Evolutionary conservation across 768 basidiomycete genomes (phyloP), one percentile per base, ranked within the genome.

Genomic region (Lentinula raphanica): DNA sequence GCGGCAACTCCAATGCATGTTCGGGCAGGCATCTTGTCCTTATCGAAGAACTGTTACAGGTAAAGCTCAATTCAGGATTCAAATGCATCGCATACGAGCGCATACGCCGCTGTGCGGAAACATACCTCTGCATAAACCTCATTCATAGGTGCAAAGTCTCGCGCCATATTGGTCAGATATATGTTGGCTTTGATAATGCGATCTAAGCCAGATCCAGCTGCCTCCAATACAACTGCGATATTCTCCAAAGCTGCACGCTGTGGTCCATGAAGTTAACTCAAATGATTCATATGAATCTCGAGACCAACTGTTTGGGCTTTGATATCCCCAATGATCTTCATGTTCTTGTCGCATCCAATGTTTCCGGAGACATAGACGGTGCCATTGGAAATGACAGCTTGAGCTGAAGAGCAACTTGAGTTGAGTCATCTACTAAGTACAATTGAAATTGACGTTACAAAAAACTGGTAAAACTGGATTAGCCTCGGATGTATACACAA

Each of bases 1-100:
- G 71, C 66, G 2, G 74, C 76, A 12, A 85, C 84, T 6, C 81
- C 83, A 17, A 87, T 67, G 65, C 83, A 84, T 23, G 84, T 85
- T 42, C 84, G 74, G 5, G 83, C 82, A 13, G 83, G 85, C 59
- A 80, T 69, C 21, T 68, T 72, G 12, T 70, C 69, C 53, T 66
- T 67, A 21, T 73, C 66, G 59, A 84, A 83, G 64, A 79, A 83
- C 83, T 85, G 49, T 36, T 13, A 48, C 29, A 15, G 38, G 15
- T 21, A 35, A 5, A 28, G 17, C 32, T 19, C 15, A n/a, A n/a
- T n/a, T n/a, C n/a, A n/a, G n/a, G n/a, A n/a, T n/a, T n/a, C n/a
- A n/a, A n/a, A n/a, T n/a, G n/a, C n/a, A n/a, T n/a, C n/a, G n/a
- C n/a, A n/a, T n/a, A n/a, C n/a, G n/a, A n/a, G n/a, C n/a, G n/a